Evolutionary conservation across 805 yeast species (phyloP), one percentile per base, ranked within the genome.

Genomic region (Saccharomycopsis fibuligera): DNA sequence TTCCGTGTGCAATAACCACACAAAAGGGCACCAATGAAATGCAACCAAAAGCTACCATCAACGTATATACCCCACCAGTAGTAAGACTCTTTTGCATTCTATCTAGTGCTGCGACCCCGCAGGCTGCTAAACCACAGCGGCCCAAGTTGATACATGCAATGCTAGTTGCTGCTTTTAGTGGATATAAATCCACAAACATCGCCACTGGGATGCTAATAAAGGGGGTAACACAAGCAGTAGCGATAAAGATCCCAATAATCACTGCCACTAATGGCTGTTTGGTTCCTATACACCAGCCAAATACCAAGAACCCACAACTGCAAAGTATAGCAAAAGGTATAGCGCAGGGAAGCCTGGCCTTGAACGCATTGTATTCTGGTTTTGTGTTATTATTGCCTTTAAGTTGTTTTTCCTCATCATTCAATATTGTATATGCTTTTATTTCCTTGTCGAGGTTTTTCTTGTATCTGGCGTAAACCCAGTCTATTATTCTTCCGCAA

Each of bases 41-140:
- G 6, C 60, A 21, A 2, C 73, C 68, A 1, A 81, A 45, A 0
- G 70, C 80, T 2, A 81, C 79, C 71, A 86, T 64, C 16, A 88
- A 69, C 0, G 93, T 81, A 58, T 80, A 86, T 1, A 85, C 75
- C 17, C 95, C 91, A 1, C 96, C 96, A 9, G 75, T 63, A 0
- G 77, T 76, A 76, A 88, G 68, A 0, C 66, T 53, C 0, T 50
- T 47, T 12, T 71, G 67, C 90, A 88, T 83, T 42, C 65, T 70
- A 23, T 77, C 74, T n/a, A 86, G 67, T 2, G 79, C 80, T 0
- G 85, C 93, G 19, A 83, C 72, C 37, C 83, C 78, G 0, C 76
- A 71, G 0, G 95, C 95, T 24, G 83, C 82, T 41, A 78, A 57
- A n/a, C 76, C 68, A 60, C 96, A 88, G 56, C 96, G 68, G 23